phyloP scores from a whole-genome alignment of 2,329 filamentous ascomycete species.

The Aplosporella prunicola region DNA sequence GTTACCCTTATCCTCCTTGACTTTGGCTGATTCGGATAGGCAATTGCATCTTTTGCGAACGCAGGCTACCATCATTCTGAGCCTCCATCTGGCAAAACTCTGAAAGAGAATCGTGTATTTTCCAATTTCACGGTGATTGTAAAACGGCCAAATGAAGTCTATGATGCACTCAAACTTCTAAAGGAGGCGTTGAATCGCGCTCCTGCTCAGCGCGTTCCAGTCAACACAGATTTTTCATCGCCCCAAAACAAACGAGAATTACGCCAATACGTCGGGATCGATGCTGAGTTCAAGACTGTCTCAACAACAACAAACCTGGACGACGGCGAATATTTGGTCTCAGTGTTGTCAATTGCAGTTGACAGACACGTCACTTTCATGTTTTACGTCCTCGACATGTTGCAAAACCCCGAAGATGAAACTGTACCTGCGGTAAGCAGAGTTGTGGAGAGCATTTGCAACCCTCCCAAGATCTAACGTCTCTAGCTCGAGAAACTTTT shows the following conservation, averaged over 20 bases:
- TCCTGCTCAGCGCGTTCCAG: background rate
- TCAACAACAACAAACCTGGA: background rate
- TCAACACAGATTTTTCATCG: background rate
- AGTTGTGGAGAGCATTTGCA: too few species aligned
- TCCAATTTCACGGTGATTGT: background rate
- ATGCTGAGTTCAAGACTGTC: background rate
- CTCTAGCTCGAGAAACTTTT: background rate
- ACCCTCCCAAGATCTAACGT: background rate
- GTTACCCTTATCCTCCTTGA: too few species aligned
- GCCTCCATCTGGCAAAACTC: background rate
- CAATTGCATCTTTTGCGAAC: too few species aligned
- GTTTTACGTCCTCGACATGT: background rate
- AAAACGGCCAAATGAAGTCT: background rate
- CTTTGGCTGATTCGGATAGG: too few species aligned
- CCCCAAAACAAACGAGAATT: background rate
- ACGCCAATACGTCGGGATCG: background rate
- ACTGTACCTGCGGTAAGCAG: background rate
- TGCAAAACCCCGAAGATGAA: background rate
- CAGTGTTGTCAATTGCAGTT: background rate
- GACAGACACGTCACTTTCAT: background rate
- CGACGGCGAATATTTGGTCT: background rate
- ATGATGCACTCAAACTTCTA: background rate
- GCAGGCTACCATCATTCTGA: background rate
- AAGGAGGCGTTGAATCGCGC: background rate
- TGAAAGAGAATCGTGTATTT: background rate